A percentile compares a stretch with the other conserved stretches of the same genome.
phyloP scores from a whole-genome alignment of 2,329 filamentous ascomycete genomes.

The Clonostachys sp. region DNA sequence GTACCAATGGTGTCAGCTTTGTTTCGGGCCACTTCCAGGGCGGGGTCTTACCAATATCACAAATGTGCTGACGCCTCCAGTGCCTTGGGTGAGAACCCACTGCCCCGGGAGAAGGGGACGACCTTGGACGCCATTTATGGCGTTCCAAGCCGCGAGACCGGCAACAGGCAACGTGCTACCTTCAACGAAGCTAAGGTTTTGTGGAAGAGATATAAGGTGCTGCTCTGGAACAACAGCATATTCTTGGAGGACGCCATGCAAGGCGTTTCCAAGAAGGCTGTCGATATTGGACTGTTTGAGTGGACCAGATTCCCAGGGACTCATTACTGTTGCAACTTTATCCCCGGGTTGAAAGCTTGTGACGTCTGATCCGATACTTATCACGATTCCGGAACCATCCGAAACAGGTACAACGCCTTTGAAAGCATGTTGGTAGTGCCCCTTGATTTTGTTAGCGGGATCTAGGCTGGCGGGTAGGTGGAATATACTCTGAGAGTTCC shows the following conservation, averaged over 20 bases:
- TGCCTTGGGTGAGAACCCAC: slow-evolving; percentile 32
- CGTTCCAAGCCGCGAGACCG: slow-evolving; percentile 53
- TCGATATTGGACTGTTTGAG: slow-evolving; percentile 4
- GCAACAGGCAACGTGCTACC: slow-evolving; percentile 46
- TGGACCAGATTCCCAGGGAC: too few relatives aligned
- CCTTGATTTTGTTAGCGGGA: too few relatives aligned
- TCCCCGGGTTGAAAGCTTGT: slow-evolving; percentile 44
- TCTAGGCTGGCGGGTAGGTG: too few relatives aligned
- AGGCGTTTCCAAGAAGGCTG: slow-evolving; percentile 15
- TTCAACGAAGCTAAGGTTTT: slow-evolving; percentile 37
- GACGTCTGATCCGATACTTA: slow-evolving; percentile 40
- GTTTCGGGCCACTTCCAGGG: too few relatives aligned
- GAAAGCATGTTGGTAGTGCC: too few relatives aligned
- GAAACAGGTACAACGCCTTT: slow-evolving; percentile 24
- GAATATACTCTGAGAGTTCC: too few relatives aligned
- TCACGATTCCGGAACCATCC: slow-evolving; percentile 46
- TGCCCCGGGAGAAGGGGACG: slow-evolving; percentile 23
- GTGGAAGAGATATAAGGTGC: slow-evolving; percentile 56
- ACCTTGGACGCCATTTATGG: slow-evolving; percentile 38
- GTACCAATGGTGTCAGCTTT: slow-evolving; percentile 2
- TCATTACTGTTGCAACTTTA: slow-evolving; percentile 33
- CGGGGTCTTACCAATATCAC: slow-evolving; percentile 12
- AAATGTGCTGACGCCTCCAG: slow-evolving; percentile 34
- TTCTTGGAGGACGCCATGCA: slow-evolving; percentile 22
- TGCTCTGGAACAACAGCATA: slow-evolving; percentile 32